phyloP scores from a whole-genome alignment of 2,329 filamentous ascomycete species.

The Samsoniella hepiali region DNA sequence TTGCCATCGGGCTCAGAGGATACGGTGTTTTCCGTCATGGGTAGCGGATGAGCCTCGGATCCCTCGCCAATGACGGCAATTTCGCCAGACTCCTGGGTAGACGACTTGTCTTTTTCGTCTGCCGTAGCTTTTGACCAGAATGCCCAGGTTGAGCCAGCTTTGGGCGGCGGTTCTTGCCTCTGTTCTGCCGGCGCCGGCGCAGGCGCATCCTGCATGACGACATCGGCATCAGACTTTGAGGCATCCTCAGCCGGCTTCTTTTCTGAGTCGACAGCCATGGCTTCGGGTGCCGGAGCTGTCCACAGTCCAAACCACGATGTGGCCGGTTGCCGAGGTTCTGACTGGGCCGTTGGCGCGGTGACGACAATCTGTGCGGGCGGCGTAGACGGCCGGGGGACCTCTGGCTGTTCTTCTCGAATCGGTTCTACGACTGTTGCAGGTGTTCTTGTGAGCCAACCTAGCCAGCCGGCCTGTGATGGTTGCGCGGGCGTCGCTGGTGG shows the following conservation, averaged over 20 bases:
- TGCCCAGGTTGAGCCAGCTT: slow-evolving; percentile 68
- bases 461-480: slow-evolving; percentile 44
- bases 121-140: slow-evolving; percentile 69
- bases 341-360: slow-evolving; percentile 18
- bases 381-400: slow-evolving; percentile 22
- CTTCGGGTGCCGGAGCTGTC: slow-evolving; percentile 26
- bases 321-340: slow-evolving; percentile 21
- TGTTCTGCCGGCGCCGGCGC: slow-evolving; percentile 27
- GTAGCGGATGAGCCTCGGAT: slow-evolving; percentile 53
- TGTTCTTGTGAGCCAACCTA: slow-evolving; percentile 48
- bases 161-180: slow-evolving; percentile 36
- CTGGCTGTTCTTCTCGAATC: slow-evolving; percentile 9
- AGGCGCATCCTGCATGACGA: slow-evolving; percentile 42
- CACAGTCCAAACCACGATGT: slow-evolving; percentile 43
- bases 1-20: slow-evolving; percentile 33
- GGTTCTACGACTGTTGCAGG: slow-evolving; percentile 25
- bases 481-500: slow-evolving; percentile 12
- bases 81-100: slow-evolving; percentile 43
- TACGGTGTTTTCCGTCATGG: slow-evolving; percentile 44
- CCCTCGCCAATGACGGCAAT: slow-evolving; percentile 57
- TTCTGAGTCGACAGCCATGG: slow-evolving; percentile 16
- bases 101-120: slow-evolving; percentile 32
- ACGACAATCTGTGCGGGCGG: slow-evolving; percentile 23
- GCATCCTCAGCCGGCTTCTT: slow-evolving; percentile 24
- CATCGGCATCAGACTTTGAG: slow-evolving; percentile 34